A percentile compares a stretch with the other conserved stretches of the same genome.
phyloP scores from a whole-genome alignment of 2,329 filamentous ascomycete genomes.

The Chalaropsis ovoidea region DNA sequence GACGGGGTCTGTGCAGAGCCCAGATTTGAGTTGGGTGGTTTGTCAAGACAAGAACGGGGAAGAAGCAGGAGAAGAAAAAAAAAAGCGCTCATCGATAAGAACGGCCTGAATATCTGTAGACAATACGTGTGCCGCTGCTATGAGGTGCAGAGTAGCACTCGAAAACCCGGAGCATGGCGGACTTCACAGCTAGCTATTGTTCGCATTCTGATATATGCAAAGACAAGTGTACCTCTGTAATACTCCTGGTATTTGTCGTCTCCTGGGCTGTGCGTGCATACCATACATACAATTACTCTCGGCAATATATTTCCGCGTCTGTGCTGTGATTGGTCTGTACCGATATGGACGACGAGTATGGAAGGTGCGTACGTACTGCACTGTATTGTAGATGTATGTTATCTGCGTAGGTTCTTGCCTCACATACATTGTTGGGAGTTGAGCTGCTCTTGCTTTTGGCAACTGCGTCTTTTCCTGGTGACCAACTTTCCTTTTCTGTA shows the following conservation, averaged over 20 bases:
- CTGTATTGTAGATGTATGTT: too few species aligned
- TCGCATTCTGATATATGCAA: background rate
- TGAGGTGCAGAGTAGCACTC: background rate
- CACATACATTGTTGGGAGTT: too few species aligned
- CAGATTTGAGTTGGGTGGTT: background rate
- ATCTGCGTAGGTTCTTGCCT: background rate
- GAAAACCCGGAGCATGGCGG: background rate
- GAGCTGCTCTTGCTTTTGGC: background rate
- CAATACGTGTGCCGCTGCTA: background rate
- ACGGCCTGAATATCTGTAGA: background rate
- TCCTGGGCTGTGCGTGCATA: conserved; percentile 6
- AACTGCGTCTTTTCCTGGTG: background rate
- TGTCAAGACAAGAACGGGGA: background rate
- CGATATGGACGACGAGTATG: background rate
- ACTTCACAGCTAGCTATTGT: background rate
- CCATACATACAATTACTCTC: background rate
- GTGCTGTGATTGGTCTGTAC: background rate
- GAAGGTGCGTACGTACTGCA: background rate
- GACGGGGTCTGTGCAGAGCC: background rate
- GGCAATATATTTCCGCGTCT: conserved; percentile 14
- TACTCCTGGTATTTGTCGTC: background rate
- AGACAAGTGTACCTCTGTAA: background rate
- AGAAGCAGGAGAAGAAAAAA: background rate
- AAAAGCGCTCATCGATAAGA: conserved; percentile 1
- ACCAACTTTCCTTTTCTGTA: background rate